phyloP scores from a whole-genome alignment of 148 eudicot genomes.

The Beta vulgaris region DNA sequence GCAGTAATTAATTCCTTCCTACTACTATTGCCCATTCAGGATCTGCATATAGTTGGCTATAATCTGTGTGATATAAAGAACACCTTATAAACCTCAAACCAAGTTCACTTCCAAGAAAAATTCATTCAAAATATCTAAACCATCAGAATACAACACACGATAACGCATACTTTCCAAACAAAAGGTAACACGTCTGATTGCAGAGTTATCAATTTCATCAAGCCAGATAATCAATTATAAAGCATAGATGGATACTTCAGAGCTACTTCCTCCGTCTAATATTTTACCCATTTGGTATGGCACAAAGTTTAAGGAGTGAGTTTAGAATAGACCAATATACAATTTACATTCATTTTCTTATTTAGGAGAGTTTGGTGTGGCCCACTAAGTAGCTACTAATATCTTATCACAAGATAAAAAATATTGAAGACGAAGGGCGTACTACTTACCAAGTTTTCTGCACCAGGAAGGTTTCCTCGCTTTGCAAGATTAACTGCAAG shows the following conservation, averaged over 20 bases:
- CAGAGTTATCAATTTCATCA: not conserved
- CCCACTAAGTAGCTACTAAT: too few relatives aligned
- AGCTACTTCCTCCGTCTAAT: too few relatives aligned
- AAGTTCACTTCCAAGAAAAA: not conserved
- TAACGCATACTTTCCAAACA: not conserved
- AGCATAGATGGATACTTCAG: not conserved
- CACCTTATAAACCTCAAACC: not conserved
- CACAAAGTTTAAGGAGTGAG: too few relatives aligned
- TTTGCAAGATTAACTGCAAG: conserved; percentile 96
- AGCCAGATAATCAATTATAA: not conserved
- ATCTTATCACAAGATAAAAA: too few relatives aligned
- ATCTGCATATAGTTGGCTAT: not conserved
- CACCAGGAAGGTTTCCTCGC: conserved; percentile 96
- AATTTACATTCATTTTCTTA: too few relatives aligned
- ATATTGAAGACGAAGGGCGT: too few relatives aligned
- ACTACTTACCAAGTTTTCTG: conserved; percentile 71
- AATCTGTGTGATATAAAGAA: not conserved
- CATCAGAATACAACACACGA: not conserved
- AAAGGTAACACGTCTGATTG: not conserved
- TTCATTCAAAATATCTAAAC: not conserved
- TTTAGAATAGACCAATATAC: too few relatives aligned
- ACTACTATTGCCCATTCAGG: not conserved
- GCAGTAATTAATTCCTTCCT: not conserved
- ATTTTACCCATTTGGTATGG: too few relatives aligned
- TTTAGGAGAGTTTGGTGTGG: too few relatives aligned